Base-by-base conservation (phyloP, 208 protist genomes). In the Trypanosoma cruzi region DNA sequence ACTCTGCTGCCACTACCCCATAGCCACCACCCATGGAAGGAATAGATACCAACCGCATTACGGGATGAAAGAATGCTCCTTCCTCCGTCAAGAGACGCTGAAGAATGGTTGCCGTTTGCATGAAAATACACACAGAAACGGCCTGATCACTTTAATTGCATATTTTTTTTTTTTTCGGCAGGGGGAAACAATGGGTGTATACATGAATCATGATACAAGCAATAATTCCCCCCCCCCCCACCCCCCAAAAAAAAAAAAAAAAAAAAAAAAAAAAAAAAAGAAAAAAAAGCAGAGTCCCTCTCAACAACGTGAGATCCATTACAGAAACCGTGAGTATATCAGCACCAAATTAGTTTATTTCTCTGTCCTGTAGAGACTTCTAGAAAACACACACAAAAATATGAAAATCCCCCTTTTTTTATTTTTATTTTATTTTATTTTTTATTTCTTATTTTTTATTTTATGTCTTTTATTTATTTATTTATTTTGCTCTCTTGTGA, bases 21-120 rank as follows among this genome's bases (percentile, higher is more conserved):
- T 92, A 81, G 29, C 92, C 92, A 24, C 92, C 92, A 29, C 92
- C 92, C 92, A 97, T 97, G 11, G 65, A 71, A 28, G 82, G 73
- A 50, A 97, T 71, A 8, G 77, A 57, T 42, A 57, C 29, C 0
- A 88, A 80, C n/a, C 63, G 62, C 42, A 97, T 71, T 0, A 48
- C 52, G 10, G 75, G 40, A 65, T 90, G 56, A 84, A 88, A 26
- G 64, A 62, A 44, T 22, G 79, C 79, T 18, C 88, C 88, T 54
- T 94, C 88, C 52, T 77, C 83, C 78, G 82, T 79, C 20, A 96
- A 75, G 57, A 91, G 37, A 18, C 55, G 71, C 42, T 81, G 87
- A 40, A 96, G 64, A 36, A 57, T 36, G 0, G 36, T 22, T 13
- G 80, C 82, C 4, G 75, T 73, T 4, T 63, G 46, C 49, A 71